Conservation (phyloP, 768 basidiomycete genomes). For the Podaxis carcinomalis region DNA sequence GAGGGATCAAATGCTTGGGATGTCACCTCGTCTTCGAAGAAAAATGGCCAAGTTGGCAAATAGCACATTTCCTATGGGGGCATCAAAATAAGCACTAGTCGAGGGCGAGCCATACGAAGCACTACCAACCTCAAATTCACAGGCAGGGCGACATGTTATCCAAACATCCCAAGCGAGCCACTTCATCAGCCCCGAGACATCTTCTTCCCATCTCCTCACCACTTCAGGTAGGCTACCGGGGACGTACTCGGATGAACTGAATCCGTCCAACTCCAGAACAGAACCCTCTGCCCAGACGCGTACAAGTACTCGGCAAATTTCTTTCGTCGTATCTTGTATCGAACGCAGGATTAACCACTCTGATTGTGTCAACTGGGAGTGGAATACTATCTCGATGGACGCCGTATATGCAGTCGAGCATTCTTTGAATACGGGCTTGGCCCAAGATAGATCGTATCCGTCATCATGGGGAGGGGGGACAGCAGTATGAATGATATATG, state of each 20-base stretch:
- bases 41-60: slow-evolving; percentile 40
- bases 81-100: background rate
- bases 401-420: background rate
- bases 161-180: slow-evolving; percentile 55
- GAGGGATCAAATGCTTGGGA: background rate
- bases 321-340: background rate
- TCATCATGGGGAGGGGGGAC: background rate
- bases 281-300: background rate
- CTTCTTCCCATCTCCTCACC: slow-evolving; percentile 42
- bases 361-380: background rate
- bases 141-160: slow-evolving; percentile 43
- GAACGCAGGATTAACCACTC: background rate
- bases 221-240: slow-evolving; percentile 9
- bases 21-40: slow-evolving; percentile 1
- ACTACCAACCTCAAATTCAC: slow-evolving; percentile 37
- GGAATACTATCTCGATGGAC: background rate
- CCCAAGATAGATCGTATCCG: background rate
- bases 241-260: background rate
- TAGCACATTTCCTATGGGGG: slow-evolving; percentile 36
- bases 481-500: background rate
- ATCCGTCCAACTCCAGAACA: background rate
- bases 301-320: background rate
- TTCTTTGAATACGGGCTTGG: background rate
- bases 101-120: background rate
- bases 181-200: slow-evolving; percentile 37